Conservation (phyloP, 306 rosid genomes). For the Cicer arietinum region DNA sequence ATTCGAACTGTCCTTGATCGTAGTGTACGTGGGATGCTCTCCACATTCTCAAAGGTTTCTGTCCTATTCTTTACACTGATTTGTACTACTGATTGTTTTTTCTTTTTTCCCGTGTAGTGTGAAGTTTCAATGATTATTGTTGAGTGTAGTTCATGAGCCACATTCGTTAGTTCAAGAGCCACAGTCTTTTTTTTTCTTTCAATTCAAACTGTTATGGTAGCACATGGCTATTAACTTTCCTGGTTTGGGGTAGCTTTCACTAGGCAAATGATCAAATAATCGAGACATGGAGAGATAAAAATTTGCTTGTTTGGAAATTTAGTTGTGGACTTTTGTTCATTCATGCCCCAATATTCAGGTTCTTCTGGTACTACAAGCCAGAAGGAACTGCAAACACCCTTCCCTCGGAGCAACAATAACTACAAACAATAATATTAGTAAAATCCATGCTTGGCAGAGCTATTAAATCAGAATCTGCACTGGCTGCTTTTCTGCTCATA, state of each 20-base stretch:
- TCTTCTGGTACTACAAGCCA: not conserved
- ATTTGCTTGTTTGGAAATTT: conserved; percentile 25
- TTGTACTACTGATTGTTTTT: conserved; percentile 4
- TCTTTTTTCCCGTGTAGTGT: not conserved
- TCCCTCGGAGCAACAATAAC: conserved; percentile 6
- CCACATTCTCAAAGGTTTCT: conserved; percentile 80
- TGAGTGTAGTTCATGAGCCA: conserved; percentile 21
- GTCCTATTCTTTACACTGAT: conserved; percentile 28
- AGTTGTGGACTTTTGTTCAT: conserved; percentile 11
- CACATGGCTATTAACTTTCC: conserved; percentile 27
- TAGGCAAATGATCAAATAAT: not conserved
- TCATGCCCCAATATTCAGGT: conserved; percentile 1
- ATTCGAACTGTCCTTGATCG: conserved; percentile 75
- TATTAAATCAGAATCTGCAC: conserved; percentile 21
- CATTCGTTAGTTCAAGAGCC: not conserved
- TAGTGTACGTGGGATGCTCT: conserved; percentile 81
- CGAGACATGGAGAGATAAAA: not conserved
- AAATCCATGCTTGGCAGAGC: conserved; percentile 17
- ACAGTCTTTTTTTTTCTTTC: not conserved
- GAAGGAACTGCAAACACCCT: conserved; percentile 26
- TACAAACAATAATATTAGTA: not conserved
- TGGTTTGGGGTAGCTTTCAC: conserved; percentile 15
- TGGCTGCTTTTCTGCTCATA: conserved; percentile 11
- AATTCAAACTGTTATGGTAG: conserved; percentile 8
- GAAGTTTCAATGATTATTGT: conserved; percentile 1